Percentiles rank a stretch among this genome's conserved stretches.
phyloP scores from a whole-genome alignment of 2,329 filamentous ascomycete genomes.

The Trichoderma aggressivum region DNA sequence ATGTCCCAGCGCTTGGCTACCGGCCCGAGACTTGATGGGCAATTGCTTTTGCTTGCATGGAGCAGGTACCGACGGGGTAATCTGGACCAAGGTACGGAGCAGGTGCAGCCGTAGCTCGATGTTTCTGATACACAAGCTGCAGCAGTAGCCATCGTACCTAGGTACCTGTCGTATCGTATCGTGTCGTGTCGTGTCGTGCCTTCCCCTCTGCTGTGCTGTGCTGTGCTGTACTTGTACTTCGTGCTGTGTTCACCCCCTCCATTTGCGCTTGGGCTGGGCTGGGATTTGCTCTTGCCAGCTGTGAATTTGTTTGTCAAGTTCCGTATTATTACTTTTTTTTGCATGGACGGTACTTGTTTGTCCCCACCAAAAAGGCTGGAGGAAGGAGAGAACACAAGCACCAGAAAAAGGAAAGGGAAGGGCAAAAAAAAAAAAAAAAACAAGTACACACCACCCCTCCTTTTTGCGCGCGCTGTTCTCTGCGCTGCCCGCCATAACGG shows the following conservation, averaged over 20 bases:
- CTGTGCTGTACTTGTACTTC: not conserved
- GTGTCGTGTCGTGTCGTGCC: no score
- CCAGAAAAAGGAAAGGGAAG: not conserved
- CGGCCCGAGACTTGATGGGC: not conserved
- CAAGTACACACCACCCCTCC: constrained; percentile 1
- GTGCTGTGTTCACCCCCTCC: not conserved
- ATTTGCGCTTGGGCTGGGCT: not conserved
- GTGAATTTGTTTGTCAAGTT: not conserved
- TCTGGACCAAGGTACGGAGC: not conserved
- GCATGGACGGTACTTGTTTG: not conserved
- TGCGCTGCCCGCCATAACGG: not conserved
- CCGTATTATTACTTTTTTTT: no score
- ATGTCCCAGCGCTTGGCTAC: not conserved
- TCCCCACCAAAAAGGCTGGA: not conserved
- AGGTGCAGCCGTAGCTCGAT: not conserved
- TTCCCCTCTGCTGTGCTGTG: constrained; percentile 7
- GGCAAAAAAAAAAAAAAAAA: not conserved
- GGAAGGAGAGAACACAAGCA: constrained; percentile 6
- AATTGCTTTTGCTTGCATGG: not conserved
- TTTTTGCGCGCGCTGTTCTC: constrained; percentile 3
- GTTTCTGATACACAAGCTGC: constrained; percentile 18
- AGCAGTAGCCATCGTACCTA: no score
- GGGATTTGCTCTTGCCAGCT: constrained; percentile 2
- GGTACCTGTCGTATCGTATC: constrained; percentile 16
- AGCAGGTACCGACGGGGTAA: not conserved